Conservation (phyloP, 495 filamentous ascomycete genomes). For the Paragyromitra xinjiangensis region DNA sequence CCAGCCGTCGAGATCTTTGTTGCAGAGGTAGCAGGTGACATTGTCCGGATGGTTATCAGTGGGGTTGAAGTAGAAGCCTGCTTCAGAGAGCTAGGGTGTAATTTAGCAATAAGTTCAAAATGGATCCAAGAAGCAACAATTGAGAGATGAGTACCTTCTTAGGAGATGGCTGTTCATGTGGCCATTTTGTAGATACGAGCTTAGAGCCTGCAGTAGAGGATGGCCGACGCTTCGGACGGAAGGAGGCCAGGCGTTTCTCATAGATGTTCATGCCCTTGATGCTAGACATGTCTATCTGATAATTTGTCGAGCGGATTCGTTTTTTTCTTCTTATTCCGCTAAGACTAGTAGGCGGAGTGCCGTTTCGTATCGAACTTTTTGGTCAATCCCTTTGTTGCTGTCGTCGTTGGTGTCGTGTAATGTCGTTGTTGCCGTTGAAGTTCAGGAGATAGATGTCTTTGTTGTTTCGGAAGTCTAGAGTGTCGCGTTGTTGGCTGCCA, state of each 20-base stretch:
- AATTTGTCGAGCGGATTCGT: not conserved
- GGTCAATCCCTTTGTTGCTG: slow-evolving; percentile 9
- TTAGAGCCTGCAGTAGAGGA: slow-evolving; percentile 32
- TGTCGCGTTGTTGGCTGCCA: slow-evolving; percentile 34
- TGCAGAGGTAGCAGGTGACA: slow-evolving; percentile 85
- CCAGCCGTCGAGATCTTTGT: slow-evolving; percentile 84
- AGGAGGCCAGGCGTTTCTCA: slow-evolving; percentile 53
- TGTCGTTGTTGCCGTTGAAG: not conserved
- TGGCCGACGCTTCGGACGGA: slow-evolving; percentile 41
- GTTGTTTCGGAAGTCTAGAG: slow-evolving; percentile 22
- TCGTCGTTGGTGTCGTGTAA: not conserved
- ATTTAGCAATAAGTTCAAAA: slow-evolving; percentile 10
- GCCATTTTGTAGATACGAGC: slow-evolving; percentile 44
- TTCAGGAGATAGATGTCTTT: slow-evolving; percentile 28
- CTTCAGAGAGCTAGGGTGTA: slow-evolving; percentile 74
- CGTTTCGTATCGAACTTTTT: slow-evolving; percentile 1
- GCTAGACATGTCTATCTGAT: slow-evolving; percentile 26
- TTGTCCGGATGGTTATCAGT: slow-evolving; percentile 79
- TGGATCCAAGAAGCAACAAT: not conserved
- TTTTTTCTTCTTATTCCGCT: not conserved
- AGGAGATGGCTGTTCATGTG: slow-evolving; percentile 47
- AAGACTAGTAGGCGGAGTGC: not conserved
- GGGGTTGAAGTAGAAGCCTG: slow-evolving; percentile 90
- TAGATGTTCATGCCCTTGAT: slow-evolving; percentile 52
- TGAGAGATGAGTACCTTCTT: slow-evolving; percentile 23